These are phyloP conservation scores for Clitoria ternatea DNA, from an alignment of 306 rosid genomes.

Conservation along the genomic window DNA sequence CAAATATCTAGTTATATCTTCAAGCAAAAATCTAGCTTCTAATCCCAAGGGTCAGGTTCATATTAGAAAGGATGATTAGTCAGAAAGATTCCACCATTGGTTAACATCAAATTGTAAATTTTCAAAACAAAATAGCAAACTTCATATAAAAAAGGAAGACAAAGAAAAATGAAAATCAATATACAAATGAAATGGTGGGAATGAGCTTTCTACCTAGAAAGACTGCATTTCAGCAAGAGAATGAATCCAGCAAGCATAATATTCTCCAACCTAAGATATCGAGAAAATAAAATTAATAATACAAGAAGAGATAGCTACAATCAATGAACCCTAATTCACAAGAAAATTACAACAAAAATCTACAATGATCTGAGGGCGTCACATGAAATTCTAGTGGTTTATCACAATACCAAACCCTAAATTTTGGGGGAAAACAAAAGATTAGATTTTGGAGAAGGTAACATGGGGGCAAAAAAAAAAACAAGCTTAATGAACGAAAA, in stretches of 20 bases:
- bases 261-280: constrained; percentile 36
- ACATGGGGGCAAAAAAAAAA: not conserved
- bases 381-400: not conserved
- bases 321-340: not conserved
- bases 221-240: constrained; percentile 37
- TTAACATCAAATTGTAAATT: not conserved
- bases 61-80: not conserved
- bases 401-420: constrained; percentile 1
- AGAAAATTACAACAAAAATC: not conserved
- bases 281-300: not conserved
- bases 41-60: constrained; percentile 3
- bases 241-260: constrained; percentile 43
- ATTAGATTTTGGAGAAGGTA: not conserved
- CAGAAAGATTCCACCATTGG: not conserved
- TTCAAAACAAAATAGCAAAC: not conserved
- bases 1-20: not conserved
- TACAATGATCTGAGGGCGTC: not conserved
- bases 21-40: not conserved
- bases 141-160: not conserved
- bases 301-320: not conserved
- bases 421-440: not conserved
- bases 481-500: not conserved
- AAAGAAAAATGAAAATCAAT: not conserved
- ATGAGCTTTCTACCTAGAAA: constrained; percentile 41
- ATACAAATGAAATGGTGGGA: constrained; percentile 15